Base-by-base conservation (phyloP, 345 rosid species). In the Lepidium didymum region DNA sequence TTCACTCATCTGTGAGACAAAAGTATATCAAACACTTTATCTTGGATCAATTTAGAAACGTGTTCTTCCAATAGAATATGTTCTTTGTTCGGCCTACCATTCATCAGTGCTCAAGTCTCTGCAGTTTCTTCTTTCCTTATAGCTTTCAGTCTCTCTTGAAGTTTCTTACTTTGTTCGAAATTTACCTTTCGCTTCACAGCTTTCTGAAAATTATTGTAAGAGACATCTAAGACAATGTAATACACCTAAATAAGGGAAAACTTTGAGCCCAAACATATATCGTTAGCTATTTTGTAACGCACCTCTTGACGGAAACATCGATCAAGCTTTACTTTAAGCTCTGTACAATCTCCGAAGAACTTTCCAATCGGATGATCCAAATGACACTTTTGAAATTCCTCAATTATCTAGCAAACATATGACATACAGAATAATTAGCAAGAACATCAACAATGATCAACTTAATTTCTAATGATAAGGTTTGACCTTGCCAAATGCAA, bases 371-470 rank as follows among this genome's bases (percentile, higher is more conserved):
- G 99, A 80, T 94, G 96, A 41, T 89, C 97, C 12, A 56, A 35
- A 79, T 90, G 98, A 78, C 98, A 93, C 72, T 86, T 85, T 63
- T 88, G 96, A 69, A 93, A 94, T 72, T 84, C 78, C 81, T 88
- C 95, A 56, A 94, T 88, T 56, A 94, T 87, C 97, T 93, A 75
- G 0, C 11, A 55, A 31, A 31, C 61, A 68, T 61, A 3, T 16
- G 8, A 60, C 49, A 54, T 11, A 36, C 47, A 43, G 3, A 54
- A 18, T 40, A 55, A 46, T 35, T 5, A 62, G 59, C 21, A 46
- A 21, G 35, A 43, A 50, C 0, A 29, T 44, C 27, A 53, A 19
- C 15, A 29, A 23, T 41, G 40, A 36, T 43, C 10, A 21, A 40
- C 60, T 3, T 4, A 9, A 8, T 16, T 27, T 13, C 4, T 37